phyloP scores from a whole-genome alignment of 2,329 filamentous ascomycete species.

The Lachnellula occidentalis region DNA sequence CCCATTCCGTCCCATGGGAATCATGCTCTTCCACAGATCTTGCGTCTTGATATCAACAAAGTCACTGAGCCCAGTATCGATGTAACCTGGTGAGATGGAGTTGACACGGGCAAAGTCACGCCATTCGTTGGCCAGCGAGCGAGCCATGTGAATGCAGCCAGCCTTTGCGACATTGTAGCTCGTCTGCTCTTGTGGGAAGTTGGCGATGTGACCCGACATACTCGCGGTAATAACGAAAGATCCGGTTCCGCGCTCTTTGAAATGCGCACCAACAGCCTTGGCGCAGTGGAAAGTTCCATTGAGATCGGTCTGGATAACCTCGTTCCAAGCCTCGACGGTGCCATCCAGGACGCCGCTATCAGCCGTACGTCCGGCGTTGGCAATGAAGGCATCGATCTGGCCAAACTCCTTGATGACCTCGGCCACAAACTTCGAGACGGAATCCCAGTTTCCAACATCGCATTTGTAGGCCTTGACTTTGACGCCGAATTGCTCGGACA shows the following conservation, averaged over 20 bases:
- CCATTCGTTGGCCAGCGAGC: constrained; percentile 44
- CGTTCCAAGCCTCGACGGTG: neutral
- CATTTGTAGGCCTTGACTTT: constrained; percentile 60
- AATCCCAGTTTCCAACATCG: constrained; percentile 51
- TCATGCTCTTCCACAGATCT: constrained; percentile 52
- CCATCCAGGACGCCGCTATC: neutral
- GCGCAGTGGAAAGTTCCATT: neutral
- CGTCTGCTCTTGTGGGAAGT: constrained; percentile 55
- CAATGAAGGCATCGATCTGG: neutral
- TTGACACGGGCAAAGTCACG: constrained; percentile 63
- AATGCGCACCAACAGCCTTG: neutral
- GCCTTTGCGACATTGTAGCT: constrained; percentile 59
- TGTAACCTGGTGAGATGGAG: constrained; percentile 62
- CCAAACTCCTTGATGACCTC: constrained; percentile 58
- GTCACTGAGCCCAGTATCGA: constrained; percentile 54
- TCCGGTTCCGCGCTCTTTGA: constrained; percentile 32
- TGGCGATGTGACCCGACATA: constrained; percentile 47
- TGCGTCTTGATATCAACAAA: constrained; percentile 53
- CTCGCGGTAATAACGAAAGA: constrained; percentile 59
- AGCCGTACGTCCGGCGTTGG: neutral
- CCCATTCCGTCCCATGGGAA: constrained; percentile 50
- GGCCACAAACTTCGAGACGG: constrained; percentile 47
- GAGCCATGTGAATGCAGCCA: constrained; percentile 36
- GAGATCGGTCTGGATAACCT: neutral
- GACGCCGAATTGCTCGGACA: constrained; percentile 53